Conservation (phyloP, 2,329 filamentous ascomycete species). For the Penicillium sp. region DNA sequence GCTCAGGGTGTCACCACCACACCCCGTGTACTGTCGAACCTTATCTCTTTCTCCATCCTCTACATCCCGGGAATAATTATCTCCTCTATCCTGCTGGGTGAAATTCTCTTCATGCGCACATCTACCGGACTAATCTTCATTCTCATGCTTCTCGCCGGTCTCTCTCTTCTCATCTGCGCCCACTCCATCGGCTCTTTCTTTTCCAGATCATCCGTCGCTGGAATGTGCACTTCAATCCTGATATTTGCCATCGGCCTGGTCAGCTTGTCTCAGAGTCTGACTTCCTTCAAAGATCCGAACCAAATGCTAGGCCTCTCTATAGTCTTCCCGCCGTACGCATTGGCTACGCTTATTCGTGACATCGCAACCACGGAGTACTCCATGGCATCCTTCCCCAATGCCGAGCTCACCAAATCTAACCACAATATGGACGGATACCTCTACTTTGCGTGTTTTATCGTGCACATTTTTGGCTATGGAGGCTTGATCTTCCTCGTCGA, state of each 20-base stretch:
- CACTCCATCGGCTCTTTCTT: slow-evolving; percentile 16
- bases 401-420: background rate
- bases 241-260: background rate
- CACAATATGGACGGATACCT: slow-evolving; percentile 1
- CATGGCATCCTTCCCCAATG: background rate
- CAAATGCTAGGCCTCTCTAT: slow-evolving; percentile 1
- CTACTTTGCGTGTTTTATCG: slow-evolving; percentile 2
- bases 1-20: background rate
- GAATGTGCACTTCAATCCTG: slow-evolving; percentile 1
- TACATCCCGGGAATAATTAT: slow-evolving; percentile 1
- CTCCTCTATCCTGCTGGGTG: slow-evolving; percentile 2
- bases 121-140: slow-evolving; percentile 7
- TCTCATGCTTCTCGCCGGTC: slow-evolving; percentile 1
- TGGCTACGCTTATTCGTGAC: background rate
- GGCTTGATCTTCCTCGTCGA: slow-evolving; percentile 4
- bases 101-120: slow-evolving; percentile 2
- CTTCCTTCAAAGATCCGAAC: background rate
- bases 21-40: background rate
- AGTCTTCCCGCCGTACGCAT: background rate
- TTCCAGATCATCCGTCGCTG: background rate
- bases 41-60: background rate
- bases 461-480: slow-evolving; percentile 4
- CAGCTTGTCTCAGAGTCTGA: background rate
- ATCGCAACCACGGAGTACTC: slow-evolving; percentile 1
- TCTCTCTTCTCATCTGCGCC: slow-evolving; percentile 2